phyloP scores from a whole-genome alignment of 805 yeast genomes.

The Metahyphopichia silvanorum region DNA sequence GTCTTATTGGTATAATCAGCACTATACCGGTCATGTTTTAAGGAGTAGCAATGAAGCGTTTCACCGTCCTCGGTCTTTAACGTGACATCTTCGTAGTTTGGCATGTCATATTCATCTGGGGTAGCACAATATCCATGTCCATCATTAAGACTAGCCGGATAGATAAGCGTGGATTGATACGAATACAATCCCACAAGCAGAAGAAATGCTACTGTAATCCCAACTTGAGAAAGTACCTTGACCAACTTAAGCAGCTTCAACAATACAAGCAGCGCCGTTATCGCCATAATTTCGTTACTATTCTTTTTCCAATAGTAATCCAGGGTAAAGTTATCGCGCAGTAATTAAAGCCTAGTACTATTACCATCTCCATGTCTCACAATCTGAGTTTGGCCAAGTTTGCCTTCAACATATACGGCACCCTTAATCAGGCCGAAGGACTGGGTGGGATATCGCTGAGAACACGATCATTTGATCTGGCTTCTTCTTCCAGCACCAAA shows the following conservation, averaged over 20 bases:
- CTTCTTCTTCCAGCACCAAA: no score
- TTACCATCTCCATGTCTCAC: neutral
- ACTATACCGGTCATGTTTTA: slow-evolving; percentile 45
- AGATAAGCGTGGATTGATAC: slow-evolving; percentile 67
- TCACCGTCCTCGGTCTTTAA: slow-evolving; percentile 71
- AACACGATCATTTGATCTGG: neutral
- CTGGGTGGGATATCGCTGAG: slow-evolving; percentile 1
- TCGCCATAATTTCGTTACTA: no score
- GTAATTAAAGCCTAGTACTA: neutral
- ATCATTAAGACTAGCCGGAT: slow-evolving; percentile 77
- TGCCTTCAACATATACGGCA: slow-evolving; percentile 59
- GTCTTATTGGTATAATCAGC: slow-evolving; percentile 56
- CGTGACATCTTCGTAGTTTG: slow-evolving; percentile 52
- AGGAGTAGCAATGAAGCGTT: slow-evolving; percentile 58
- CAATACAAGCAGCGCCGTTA: no score
- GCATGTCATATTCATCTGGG: slow-evolving; percentile 67
- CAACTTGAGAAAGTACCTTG: slow-evolving; percentile 35
- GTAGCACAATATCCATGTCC: slow-evolving; percentile 72
- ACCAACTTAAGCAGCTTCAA: slow-evolving; percentile 14
- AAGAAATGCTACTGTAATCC: slow-evolving; percentile 41
- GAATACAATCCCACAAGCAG: slow-evolving; percentile 54
- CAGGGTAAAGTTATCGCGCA: no score
- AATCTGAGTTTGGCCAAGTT: slow-evolving; percentile 41
- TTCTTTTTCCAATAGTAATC: no score
- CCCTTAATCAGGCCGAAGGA: slow-evolving; percentile 12